phyloP scores from a whole-genome alignment of 1,139 yeast species.

The Diutina ranongensis region DNA sequence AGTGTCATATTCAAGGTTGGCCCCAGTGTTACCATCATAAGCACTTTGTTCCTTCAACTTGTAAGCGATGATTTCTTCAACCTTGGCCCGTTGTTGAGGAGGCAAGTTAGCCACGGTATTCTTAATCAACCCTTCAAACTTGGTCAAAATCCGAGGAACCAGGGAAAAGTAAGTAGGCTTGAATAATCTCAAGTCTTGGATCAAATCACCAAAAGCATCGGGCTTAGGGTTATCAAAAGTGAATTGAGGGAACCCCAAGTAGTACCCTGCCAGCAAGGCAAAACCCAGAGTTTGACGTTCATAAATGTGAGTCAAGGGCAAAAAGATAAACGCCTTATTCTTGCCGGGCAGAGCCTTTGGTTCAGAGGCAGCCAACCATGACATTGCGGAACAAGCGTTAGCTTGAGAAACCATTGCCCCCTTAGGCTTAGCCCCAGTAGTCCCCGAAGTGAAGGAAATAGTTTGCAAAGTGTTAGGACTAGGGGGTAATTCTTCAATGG shows the following conservation, averaged over 20 bases:
- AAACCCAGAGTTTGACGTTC: slow-evolving; percentile 25
- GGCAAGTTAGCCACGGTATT: slow-evolving; percentile 7
- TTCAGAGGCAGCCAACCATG: slow-evolving; percentile 11
- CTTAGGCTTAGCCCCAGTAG: slow-evolving; percentile 31
- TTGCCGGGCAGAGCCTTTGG: slow-evolving; percentile 11
- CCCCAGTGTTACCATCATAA: slow-evolving; percentile 9
- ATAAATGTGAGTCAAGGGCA: slow-evolving; percentile 32
- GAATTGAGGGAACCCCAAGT: slow-evolving; percentile 33
- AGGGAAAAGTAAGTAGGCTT: slow-evolving; percentile 23
- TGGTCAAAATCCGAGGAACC: slow-evolving; percentile 30
- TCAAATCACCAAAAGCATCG: slow-evolving; percentile 12
- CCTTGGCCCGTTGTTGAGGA: background rate
- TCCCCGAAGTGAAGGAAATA: slow-evolving; percentile 32
- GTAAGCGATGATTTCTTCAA: slow-evolving; percentile 10
- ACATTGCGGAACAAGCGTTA: slow-evolving; percentile 19
- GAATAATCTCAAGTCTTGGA: slow-evolving; percentile 20
- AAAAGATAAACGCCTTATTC: slow-evolving; percentile 15
- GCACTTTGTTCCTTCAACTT: slow-evolving; percentile 10
- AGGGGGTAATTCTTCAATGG: slow-evolving; percentile 14
- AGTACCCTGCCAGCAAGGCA: slow-evolving; percentile 23
- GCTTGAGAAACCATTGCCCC: slow-evolving; percentile 26
- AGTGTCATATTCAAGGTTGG: slow-evolving; percentile 7
- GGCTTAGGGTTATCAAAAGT: slow-evolving; percentile 6
- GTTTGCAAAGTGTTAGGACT: slow-evolving; percentile 21
- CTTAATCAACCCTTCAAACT: slow-evolving; percentile 18